A percentile compares a stretch with the other conserved stretches of the same genome.
Evolutionary conservation across 148 eudicot genomes (phyloP).

Genomic region (Cornus florida): DNA sequence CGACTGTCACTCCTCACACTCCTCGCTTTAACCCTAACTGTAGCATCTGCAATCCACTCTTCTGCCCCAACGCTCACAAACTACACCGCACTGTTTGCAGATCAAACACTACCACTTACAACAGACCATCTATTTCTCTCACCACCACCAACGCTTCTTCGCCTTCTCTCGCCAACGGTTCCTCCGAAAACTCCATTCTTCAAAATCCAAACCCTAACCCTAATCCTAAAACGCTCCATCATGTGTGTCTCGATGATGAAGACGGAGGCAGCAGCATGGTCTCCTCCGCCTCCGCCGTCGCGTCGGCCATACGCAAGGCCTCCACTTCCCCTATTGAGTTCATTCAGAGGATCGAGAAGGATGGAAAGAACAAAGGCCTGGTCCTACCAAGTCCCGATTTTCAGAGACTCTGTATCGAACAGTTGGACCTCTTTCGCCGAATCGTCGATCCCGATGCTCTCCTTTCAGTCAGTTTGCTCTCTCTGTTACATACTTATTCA

Average conservation of each 20-base stretch:
- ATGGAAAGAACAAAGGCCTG: constrained; percentile 43
- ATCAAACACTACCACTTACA: constrained; percentile 12
- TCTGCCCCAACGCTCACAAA: constrained; percentile 10
- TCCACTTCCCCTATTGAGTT: constrained; percentile 87
- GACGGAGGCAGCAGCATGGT: constrained; percentile 23
- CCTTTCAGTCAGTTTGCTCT: constrained; percentile 55
- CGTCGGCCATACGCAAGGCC: constrained; percentile 59
- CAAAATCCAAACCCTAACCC: constrained; percentile 20
- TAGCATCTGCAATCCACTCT: neutral
- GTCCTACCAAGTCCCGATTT: constrained; percentile 84
- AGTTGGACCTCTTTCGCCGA: constrained; percentile 76
- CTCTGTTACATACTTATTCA: neutral
- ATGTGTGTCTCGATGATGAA: constrained; percentile 31
- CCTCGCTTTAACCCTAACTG: constrained; percentile 22
- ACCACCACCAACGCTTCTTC: constrained; percentile 30
- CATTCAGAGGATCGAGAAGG: constrained; percentile 59
- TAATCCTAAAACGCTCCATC: constrained; percentile 23
- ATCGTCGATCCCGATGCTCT: constrained; percentile 73
- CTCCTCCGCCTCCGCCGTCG: constrained; percentile 72
- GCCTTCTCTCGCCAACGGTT: constrained; percentile 5
- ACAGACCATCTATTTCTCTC: constrained; percentile 6
- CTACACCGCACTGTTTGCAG: neutral
- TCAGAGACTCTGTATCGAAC: constrained; percentile 74
- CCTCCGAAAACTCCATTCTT: constrained; percentile 5
- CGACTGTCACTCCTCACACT: constrained; percentile 17